Percentiles rank a stretch among this genome's conserved stretches.
Evolutionary conservation across 352 stramenopile genomes (phyloP).

Genomic region (Pythium scleroteichum): DNA sequence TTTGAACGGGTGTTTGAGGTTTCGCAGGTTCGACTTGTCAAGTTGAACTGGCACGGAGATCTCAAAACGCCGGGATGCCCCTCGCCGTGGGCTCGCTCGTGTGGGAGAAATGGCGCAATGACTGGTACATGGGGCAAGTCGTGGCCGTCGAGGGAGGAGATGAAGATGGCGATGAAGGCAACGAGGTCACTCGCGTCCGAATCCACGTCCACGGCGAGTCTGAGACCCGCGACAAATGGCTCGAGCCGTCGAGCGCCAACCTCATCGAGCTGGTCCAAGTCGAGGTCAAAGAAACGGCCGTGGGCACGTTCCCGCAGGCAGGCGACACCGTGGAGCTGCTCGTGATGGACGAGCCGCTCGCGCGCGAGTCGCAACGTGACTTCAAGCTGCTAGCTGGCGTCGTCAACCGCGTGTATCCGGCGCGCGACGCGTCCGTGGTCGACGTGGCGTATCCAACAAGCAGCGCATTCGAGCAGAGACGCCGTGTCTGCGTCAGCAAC

Average conservation of each 20-base stretch:
- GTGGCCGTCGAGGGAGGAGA: slow-evolving; percentile 19
- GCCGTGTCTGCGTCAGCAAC: slow-evolving; percentile 49
- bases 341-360: slow-evolving; percentile 33
- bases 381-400: slow-evolving; percentile 29
- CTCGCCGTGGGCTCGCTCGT: slow-evolving; percentile 31
- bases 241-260: slow-evolving; percentile 22
- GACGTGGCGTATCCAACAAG: slow-evolving; percentile 40
- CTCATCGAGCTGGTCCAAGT: slow-evolving; percentile 35
- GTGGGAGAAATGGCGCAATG: slow-evolving; percentile 41
- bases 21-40: neutral
- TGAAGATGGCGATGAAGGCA: neutral
- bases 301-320: slow-evolving; percentile 41
- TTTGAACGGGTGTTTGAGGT: too few species aligned
- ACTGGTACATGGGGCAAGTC: slow-evolving; percentile 55
- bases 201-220: slow-evolving; percentile 52
- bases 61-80: neutral
- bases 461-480: slow-evolving; percentile 19
- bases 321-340: slow-evolving; percentile 45
- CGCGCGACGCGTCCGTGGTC: slow-evolving; percentile 51
- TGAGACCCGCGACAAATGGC: slow-evolving; percentile 50
- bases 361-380: slow-evolving; percentile 15
- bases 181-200: slow-evolving; percentile 3
- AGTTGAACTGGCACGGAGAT: neutral
- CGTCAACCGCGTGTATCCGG: slow-evolving; percentile 43
- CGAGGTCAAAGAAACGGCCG: slow-evolving; percentile 24